Evolutionary conservation across 2,329 filamentous ascomycete genomes (phyloP), one percentile per base, ranked within the genome.

Genomic region (Daldinia sp.): DNA sequence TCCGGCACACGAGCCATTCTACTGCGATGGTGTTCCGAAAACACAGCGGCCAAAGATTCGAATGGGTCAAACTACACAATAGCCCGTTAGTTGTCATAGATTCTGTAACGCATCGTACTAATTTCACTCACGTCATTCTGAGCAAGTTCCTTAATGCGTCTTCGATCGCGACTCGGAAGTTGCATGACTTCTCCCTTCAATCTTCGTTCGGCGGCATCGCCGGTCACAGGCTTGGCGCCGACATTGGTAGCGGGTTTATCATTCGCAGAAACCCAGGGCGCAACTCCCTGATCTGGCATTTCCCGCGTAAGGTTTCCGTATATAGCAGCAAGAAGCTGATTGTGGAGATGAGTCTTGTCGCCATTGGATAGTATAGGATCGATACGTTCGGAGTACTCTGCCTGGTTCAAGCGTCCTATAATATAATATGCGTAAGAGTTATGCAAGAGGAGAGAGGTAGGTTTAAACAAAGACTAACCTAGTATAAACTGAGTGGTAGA

Each of bases 131-230:
- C 89, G 72, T 90, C 88, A 73, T 90, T 90, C 26, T 86, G 84
- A 23, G 80, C 81, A 37, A 91, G 79, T 70, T 92, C 89, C 74
- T 92, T 92, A 74, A 92, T 87, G 65, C 89, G 85, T 79, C 89
- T 83, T 70, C 90, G 83, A 75, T 92, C 89, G 72, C 88, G 84
- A 64, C 84, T 88, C n/a, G 88, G 89, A 50, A 92, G 82, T 75
- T 90, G 88, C 90, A 92, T 92, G 67, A 92, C 88, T 75, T 91
- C 89, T 72, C 86, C 88, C 81, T 92, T 92, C 55, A 92, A 78
- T 72, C 85, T 85, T 73, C 89, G 84, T 79, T 92, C 89, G 39
- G 87, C 85, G 37, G 89, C 88, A 83, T 92, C 89, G 30, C 88
- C 88, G 30, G 86, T 88, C 53, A 88, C 84, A 23, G 88, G 87